A percentile compares a stretch with the other conserved stretches of the same genome.
These are phyloP conservation scores for Melanogaster broomeanus DNA, from an alignment of 768 basidiomycete genomes.

Conservation along the genomic window DNA sequence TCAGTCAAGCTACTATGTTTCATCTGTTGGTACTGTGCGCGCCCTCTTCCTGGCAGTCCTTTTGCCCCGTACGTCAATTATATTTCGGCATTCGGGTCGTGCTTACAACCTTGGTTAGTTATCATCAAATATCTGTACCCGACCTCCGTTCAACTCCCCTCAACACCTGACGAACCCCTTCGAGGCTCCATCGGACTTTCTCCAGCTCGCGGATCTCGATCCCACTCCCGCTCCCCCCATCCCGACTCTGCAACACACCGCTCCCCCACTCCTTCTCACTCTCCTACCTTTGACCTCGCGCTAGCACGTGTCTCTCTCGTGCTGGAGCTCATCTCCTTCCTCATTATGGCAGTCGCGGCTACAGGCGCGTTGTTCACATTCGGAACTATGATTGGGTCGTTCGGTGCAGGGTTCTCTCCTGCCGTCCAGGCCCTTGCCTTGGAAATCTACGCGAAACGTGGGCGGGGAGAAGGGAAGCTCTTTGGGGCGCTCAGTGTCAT, in stretches of 20 bases:
- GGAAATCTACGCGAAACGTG: conserved; percentile 54
- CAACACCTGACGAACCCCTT: conserved; percentile 18
- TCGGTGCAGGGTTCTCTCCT: conserved; percentile 66
- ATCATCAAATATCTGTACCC: conserved; percentile 56
- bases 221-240: conserved; percentile 2
- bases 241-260: background rate
- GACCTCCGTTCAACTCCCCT: conserved; percentile 24
- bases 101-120: conserved; percentile 37
- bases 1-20: conserved; percentile 77
- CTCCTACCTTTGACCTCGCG: conserved; percentile 64
- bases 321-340: conserved; percentile 55
- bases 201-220: conserved; percentile 1
- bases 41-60: conserved; percentile 56
- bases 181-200: conserved; percentile 1
- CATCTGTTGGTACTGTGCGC: conserved; percentile 50
- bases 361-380: conserved; percentile 52
- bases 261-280: conserved; percentile 29
- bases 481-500: conserved; percentile 83
- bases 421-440: conserved; percentile 73
- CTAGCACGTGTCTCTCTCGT: conserved; percentile 63
- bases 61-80: conserved; percentile 55
- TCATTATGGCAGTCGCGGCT: conserved; percentile 48
- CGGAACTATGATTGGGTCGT: conserved; percentile 49
- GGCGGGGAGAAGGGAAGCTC: conserved; percentile 62
- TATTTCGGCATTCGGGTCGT: background rate